Evolutionary conservation across 192 early-diverging fungal species (phyloP), one percentile per base, ranked within the genome.

Genomic region (Backusella liffmaniae): DNA sequence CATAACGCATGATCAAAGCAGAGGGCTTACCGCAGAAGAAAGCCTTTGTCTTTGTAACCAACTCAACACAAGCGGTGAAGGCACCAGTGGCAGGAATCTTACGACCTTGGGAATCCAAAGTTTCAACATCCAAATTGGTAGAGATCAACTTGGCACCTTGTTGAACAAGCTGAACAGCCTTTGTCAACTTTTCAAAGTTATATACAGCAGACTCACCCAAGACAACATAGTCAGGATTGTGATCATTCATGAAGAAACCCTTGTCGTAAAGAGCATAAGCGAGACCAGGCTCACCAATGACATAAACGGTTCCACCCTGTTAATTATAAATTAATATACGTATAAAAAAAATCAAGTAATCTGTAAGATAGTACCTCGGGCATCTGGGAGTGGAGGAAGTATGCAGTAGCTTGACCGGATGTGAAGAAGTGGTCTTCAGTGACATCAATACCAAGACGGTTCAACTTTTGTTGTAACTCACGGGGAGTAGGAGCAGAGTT

Each of bases 101-200:
- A 6, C 80, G 79, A 70, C 79, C 77, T 59, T 82, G 86, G 29
- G 82, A 82, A 32, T 78, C 77, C 32, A 88, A 82, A 23, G 81
- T 85, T 73, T 87, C 88, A 29, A 84, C 76, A 77, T 91, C 90
- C 18, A 88, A 86, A 77, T 91, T 88, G n/a, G 90, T 91, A 34
- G 85, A 87, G 77, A 91, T 91, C 46, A 91, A 78, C 73, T 88
- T 88, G 66, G 90, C 85, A 70, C 86, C 85, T 15, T 81, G 77
- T 29, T 78, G 70, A 23, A 91, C 87, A 23, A 91, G 74, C 68
- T 87, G 86, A 44, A 86, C 79, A 53, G 90, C 90, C 72, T 85
- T 87, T 66, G 85, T 79, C 29, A 84, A 71, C 74, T 88, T 86
- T 68, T 87, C 85, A 73, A 82, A 88, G 76, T 87, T 87, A 77